Evolutionary conservation across 257 asterid species (phyloP).

Genomic region (Solanum verrucosum): DNA sequence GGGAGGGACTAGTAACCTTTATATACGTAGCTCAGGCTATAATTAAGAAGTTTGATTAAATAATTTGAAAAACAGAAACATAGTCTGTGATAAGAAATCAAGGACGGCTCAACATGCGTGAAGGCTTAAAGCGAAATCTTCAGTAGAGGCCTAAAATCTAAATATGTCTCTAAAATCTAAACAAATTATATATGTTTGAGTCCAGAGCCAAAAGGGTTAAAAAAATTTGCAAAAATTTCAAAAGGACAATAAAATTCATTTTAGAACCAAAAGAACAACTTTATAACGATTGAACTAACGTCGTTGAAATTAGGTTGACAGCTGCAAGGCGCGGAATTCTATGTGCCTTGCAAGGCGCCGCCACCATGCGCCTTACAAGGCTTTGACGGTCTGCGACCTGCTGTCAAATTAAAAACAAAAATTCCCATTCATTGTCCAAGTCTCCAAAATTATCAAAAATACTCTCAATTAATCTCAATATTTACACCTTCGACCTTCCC

Average conservation of each 20-base stretch:
- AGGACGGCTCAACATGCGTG: background rate
- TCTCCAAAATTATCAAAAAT: too few species aligned
- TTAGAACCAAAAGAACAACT: too few species aligned
- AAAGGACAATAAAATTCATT: too few species aligned
- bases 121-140: background rate
- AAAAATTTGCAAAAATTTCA: too few species aligned
- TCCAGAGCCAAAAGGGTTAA: background rate
- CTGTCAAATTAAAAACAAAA: too few species aligned
- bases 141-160: background rate
- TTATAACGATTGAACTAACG: too few species aligned
- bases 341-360: too few species aligned
- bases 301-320: too few species aligned
- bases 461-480: background rate
- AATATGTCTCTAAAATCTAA: background rate
- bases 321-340: accelerated
- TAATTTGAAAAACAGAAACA: background rate
- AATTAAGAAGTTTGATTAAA: background rate
- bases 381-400: background rate
- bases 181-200: background rate
- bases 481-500: background rate
- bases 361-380: background rate
- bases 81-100: background rate
- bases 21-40: background rate
- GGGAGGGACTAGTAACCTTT: background rate
- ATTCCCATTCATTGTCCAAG: too few species aligned